Evolutionary conservation across 139 green algal genomes (phyloP).

Genomic region (Chlamydomonas eustigma): DNA sequence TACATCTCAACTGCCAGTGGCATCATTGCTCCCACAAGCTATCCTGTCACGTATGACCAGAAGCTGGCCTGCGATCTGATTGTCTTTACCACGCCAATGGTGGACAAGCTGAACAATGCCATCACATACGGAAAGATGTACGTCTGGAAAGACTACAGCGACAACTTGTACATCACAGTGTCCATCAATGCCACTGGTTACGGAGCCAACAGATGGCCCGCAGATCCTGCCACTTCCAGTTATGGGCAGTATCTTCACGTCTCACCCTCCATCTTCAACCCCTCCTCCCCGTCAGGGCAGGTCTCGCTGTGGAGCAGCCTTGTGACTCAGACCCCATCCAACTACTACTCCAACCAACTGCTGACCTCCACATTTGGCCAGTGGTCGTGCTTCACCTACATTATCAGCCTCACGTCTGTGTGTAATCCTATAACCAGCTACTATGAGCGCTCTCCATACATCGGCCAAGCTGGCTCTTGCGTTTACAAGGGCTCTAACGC

Average conservation of each 20-base stretch:
- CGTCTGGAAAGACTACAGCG: constrained; percentile 19
- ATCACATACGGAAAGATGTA: constrained; percentile 15
- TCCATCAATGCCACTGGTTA: constrained; percentile 19
- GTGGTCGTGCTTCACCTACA: constrained; percentile 20
- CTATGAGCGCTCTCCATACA: not conserved
- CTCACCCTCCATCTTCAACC: not conserved
- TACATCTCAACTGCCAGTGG: not conserved
- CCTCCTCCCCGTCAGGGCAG: not conserved
- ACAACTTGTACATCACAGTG: constrained; percentile 19
- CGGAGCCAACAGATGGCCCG: not conserved
- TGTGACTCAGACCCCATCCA: not conserved
- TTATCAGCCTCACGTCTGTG: constrained; percentile 5
- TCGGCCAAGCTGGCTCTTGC: too few relatives aligned
- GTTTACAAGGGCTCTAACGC: not conserved
- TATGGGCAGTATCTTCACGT: constrained; percentile 18
- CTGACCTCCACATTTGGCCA: not conserved
- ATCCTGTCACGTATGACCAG: constrained; percentile 14
- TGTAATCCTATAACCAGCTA: constrained; percentile 5
- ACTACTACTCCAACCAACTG: not conserved
- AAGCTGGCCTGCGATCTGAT: not conserved
- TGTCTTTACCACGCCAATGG: not conserved
- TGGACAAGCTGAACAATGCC: not conserved
- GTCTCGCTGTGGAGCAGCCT: not conserved
- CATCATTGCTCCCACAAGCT: constrained; percentile 3
- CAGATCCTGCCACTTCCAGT: not conserved